Evolutionary conservation across 805 yeast genomes (phyloP).

Genomic region (Phaffomyces antillensis): DNA sequence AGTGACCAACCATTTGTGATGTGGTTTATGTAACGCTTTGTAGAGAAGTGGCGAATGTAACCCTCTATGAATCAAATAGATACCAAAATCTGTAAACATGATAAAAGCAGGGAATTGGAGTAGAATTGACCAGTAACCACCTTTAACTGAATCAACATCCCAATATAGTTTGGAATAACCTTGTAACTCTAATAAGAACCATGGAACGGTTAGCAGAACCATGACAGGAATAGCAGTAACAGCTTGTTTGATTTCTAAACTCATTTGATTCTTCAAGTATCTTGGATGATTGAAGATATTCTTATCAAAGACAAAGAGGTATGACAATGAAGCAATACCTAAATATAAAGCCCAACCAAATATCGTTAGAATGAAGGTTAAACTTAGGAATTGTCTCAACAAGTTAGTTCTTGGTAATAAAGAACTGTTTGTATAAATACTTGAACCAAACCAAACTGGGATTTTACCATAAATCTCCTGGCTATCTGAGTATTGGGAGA

Average conservation of each 20-base stretch:
- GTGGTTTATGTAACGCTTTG: conserved; percentile 88
- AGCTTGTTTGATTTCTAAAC: conserved; percentile 75
- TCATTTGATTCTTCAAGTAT: conserved; percentile 88
- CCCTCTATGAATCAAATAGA: conserved; percentile 86
- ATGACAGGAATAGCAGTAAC: conserved; percentile 77
- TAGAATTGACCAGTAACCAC: conserved; percentile 59
- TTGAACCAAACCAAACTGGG: conserved; percentile 52
- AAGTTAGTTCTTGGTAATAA: conserved; percentile 64
- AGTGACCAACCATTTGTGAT: conserved; percentile 98
- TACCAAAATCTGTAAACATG: conserved; percentile 90
- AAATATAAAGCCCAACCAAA: conserved; percentile 88
- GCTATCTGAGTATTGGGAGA: conserved; percentile 19
- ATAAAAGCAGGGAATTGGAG: conserved; percentile 73
- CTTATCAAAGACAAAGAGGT: conserved; percentile 74
- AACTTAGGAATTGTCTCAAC: conserved; percentile 61
- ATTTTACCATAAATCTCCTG: conserved; percentile 51
- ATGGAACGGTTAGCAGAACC: conserved; percentile 84
- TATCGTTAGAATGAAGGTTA: conserved; percentile 61
- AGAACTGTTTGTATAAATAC: conserved; percentile 56
- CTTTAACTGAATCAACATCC: conserved; percentile 51
- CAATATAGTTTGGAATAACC: conserved; percentile 80
- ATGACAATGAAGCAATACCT: conserved; percentile 68
- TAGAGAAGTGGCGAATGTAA: conserved; percentile 90
- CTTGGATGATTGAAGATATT: conserved; percentile 93
- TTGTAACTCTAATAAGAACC: conserved; percentile 76